Conservation (phyloP, 2,329 filamentous ascomycete species). For the Trichoderma sp. region DNA sequence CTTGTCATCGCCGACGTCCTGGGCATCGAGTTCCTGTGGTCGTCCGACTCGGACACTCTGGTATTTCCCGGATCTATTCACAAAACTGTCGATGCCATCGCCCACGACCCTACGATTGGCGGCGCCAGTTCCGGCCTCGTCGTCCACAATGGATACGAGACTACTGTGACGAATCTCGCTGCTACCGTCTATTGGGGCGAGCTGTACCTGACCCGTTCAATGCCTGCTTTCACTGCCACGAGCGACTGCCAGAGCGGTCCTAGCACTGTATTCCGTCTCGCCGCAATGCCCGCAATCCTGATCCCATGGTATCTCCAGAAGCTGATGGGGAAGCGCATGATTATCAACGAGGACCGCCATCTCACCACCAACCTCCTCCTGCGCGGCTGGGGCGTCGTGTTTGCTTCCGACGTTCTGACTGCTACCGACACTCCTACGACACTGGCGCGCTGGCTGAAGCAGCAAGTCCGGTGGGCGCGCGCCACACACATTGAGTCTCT, state of each 20-base stretch:
- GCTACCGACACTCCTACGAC: conserved; percentile 30
- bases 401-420: conserved; percentile 31
- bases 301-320: conserved; percentile 31
- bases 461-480: conserved; percentile 31
- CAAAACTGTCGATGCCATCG: conserved; percentile 27
- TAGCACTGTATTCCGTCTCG: conserved; percentile 29
- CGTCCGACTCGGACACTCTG: conserved; percentile 31
- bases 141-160: conserved; percentile 29
- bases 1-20: conserved; percentile 29
- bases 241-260: conserved; percentile 32
- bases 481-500: conserved; percentile 31
- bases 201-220: conserved; percentile 30
- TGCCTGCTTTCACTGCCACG: conserved; percentile 28
- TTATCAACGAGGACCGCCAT: conserved; percentile 32
- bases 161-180: conserved; percentile 26
- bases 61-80: conserved; percentile 27
- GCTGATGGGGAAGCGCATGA: conserved; percentile 31
- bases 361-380: conserved; percentile 31
- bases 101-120: conserved; percentile 26
- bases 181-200: conserved; percentile 32
- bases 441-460: conserved; percentile 29
- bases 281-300: conserved; percentile 28
- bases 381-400: conserved; percentile 33
- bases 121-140: conserved; percentile 30
- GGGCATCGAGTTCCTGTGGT: conserved; percentile 32